Percentiles rank a stretch among this genome's conserved stretches.
These are phyloP conservation scores for Populus hybrid DNA, from an alignment of 441 rosid species.

Conservation along the genomic window DNA sequence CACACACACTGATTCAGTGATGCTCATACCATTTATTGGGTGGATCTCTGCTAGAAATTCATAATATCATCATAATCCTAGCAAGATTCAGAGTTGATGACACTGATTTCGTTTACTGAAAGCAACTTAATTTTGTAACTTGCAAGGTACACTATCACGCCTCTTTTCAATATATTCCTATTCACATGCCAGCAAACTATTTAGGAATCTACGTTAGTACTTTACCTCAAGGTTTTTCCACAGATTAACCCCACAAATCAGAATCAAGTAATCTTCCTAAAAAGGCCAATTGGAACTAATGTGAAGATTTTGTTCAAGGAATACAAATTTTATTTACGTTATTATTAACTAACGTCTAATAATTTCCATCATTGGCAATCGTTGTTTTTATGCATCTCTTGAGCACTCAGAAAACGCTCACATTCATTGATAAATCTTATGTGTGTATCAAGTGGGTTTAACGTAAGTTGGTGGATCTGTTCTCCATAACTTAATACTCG, in stretches of 20 bases:
- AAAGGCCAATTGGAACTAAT: conserved; percentile 32
- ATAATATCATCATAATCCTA: neutral
- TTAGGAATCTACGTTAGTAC: conserved; percentile 49
- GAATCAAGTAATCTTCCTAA: conserved; percentile 48
- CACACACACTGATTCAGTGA: neutral
- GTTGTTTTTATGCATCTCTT: conserved; percentile 23
- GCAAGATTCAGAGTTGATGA: conserved; percentile 3
- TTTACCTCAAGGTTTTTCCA: conserved; percentile 42
- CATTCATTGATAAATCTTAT: conserved; percentile 25
- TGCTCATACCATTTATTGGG: neutral
- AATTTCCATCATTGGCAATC: conserved; percentile 25
- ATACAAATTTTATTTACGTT: conserved; percentile 22
- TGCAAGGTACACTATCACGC: conserved; percentile 32
- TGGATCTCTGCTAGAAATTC: neutral
- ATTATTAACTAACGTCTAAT: conserved; percentile 15
- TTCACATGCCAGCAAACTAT: conserved; percentile 62
- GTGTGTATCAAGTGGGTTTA: conserved; percentile 18
- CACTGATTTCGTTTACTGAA: conserved; percentile 5
- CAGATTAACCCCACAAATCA: conserved; percentile 48
- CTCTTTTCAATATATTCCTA: conserved; percentile 54
- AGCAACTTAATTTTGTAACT: conserved; percentile 22
- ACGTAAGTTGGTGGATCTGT: conserved; percentile 26
- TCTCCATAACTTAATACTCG: conserved; percentile 26
- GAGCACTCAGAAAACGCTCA: conserved; percentile 34
- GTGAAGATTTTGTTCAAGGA: conserved; percentile 41